Evolutionary conservation across 768 basidiomycete genomes (phyloP).

Genomic region (Hydnomerulius pinastri): DNA sequence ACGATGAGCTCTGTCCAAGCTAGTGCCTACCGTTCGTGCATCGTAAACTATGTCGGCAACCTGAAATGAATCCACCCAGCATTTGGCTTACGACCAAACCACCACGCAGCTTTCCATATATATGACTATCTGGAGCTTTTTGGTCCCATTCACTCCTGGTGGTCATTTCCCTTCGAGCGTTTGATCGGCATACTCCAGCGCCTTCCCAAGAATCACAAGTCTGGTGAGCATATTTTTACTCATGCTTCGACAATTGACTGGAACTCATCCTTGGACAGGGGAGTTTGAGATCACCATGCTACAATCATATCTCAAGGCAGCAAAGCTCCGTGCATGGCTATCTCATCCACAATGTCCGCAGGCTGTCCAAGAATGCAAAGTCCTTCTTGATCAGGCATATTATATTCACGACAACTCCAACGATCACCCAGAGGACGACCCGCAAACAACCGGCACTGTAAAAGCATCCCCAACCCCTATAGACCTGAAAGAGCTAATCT

Average conservation of each 20-base stretch:
- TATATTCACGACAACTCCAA: not conserved
- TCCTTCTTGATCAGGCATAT: constrained; percentile 2
- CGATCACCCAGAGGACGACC: too few relatives aligned
- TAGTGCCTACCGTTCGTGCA: constrained; percentile 6
- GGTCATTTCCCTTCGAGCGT: constrained; percentile 40
- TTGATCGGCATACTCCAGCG: constrained; percentile 39
- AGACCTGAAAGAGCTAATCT: not conserved
- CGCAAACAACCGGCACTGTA: not conserved
- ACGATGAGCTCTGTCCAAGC: constrained; percentile 9
- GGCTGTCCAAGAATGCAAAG: constrained; percentile 5
- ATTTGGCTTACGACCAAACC: constrained; percentile 18
- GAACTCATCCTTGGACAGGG: too few relatives aligned
- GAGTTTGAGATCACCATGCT: constrained; percentile 11
- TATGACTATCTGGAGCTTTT: constrained; percentile 36
- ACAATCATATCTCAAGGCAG: constrained; percentile 11
- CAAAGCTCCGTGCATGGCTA: constrained; percentile 15
- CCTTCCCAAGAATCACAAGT: constrained; percentile 33
- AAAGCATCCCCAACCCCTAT: too few relatives aligned
- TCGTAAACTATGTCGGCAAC: constrained; percentile 19
- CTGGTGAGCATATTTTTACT: constrained; percentile 17
- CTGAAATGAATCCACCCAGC: constrained; percentile 23
- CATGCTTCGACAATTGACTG: constrained; percentile 13
- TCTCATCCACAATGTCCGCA: constrained; percentile 1
- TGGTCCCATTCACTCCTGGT: constrained; percentile 41
- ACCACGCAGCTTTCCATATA: constrained; percentile 33